Evolutionary conservation across 352 stramenopile genomes (phyloP).

Genomic region (Pythium oligandrum): DNA sequence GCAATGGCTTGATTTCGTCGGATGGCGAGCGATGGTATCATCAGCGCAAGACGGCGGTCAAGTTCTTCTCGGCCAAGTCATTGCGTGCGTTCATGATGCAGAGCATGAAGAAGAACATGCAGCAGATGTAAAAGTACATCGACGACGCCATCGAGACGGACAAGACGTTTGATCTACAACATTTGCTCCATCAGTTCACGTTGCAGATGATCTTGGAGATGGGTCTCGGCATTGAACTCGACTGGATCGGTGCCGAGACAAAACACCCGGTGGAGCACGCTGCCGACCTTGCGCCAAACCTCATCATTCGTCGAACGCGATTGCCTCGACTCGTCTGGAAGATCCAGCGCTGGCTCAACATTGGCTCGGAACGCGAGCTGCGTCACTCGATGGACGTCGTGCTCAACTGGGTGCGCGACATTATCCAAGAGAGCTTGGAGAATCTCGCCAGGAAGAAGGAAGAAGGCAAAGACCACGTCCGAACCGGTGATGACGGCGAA

Average conservation of each 20-base stretch:
- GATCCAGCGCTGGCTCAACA: constrained; percentile 38
- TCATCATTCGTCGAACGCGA: constrained; percentile 39
- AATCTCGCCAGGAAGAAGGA: constrained; percentile 3
- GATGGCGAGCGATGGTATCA: constrained; percentile 28
- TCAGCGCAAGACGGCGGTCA: constrained; percentile 26
- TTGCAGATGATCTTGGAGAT: constrained; percentile 59
- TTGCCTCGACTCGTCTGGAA: constrained; percentile 49
- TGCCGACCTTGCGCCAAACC: constrained; percentile 27
- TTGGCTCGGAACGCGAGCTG: constrained; percentile 36
- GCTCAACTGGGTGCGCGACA: constrained; percentile 32
- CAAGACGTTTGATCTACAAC: constrained; percentile 15
- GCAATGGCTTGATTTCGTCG: constrained; percentile 17
- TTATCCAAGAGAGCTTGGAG: constrained; percentile 42
- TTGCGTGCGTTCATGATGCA: constrained; percentile 4
- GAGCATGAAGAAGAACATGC: constrained; percentile 11
- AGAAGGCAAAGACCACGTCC: constrained; percentile 2
- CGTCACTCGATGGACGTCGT: constrained; percentile 23
- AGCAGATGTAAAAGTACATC: constrained; percentile 14
- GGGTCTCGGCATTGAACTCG: constrained; percentile 40
- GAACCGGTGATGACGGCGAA: constrained; percentile 18
- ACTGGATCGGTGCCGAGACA: constrained; percentile 30
- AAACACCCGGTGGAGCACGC: constrained; percentile 42
- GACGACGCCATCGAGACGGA: constrained; percentile 1
- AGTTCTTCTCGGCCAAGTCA: constrained; percentile 27
- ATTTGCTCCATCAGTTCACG: constrained; percentile 46